Conservation (phyloP, 1,284 basidiomycete genomes). For the Hortiboletus rubellus region DNA sequence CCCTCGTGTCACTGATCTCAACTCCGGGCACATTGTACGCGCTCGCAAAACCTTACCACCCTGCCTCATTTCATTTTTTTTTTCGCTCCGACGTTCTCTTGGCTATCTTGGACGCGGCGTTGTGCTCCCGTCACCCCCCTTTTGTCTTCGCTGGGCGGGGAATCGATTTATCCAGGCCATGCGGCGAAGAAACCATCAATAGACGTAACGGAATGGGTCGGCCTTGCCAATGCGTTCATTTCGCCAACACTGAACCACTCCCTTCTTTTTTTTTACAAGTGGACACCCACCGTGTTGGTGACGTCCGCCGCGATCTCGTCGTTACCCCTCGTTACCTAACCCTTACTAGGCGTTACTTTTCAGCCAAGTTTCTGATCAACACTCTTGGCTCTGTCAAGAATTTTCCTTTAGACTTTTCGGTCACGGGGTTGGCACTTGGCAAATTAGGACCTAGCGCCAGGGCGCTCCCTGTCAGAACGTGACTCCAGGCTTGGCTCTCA, state of each 20-base stretch:
- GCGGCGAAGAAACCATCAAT: background rate
- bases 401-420: background rate
- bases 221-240: background rate
- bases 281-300: background rate
- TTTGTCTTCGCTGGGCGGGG: background rate
- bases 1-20: background rate
- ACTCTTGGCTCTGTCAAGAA: background rate
- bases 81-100: too few relatives aligned
- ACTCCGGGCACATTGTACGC: too few relatives aligned
- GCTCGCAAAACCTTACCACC: too few relatives aligned
- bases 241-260: background rate
- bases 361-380: background rate
- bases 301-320: background rate
- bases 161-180: background rate
- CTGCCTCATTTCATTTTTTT: too few relatives aligned
- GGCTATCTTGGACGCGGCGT: too few relatives aligned
- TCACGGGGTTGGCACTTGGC: too few relatives aligned
- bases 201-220: background rate
- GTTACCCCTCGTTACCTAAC: background rate
- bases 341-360: background rate
- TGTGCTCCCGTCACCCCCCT: too few relatives aligned
- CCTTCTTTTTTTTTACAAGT: background rate
- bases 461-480: too few relatives aligned
- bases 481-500: background rate
- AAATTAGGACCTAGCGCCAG: too few relatives aligned